Evolutionary conservation across 2,329 filamentous ascomycete species (phyloP).

Genomic region (Arthroderma sp.): DNA sequence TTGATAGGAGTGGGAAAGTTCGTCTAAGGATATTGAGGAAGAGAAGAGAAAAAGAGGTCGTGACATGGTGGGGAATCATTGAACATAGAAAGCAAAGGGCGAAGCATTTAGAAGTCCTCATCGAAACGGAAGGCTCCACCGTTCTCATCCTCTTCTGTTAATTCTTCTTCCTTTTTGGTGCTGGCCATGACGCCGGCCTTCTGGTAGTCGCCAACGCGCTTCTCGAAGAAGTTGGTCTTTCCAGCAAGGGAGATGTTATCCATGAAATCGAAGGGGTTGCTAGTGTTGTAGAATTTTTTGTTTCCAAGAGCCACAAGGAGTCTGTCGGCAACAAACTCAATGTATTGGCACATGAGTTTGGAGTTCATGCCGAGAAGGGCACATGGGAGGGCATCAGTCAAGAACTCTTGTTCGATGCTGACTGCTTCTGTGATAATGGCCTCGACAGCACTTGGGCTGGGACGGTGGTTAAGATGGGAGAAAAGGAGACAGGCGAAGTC

Average conservation of each 20-base stretch:
- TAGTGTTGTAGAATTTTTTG: constrained; percentile 79
- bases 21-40: constrained; percentile 14
- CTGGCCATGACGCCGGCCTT: constrained; percentile 98
- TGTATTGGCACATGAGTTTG: constrained; percentile 97
- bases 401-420: constrained; percentile 89
- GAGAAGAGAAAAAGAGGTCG: constrained; percentile 13
- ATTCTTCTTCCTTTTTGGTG: constrained; percentile 56
- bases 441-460: constrained; percentile 66
- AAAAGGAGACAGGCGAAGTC: constrained; percentile 97
- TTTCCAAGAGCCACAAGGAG: constrained; percentile 88
- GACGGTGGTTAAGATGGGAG: constrained; percentile 91
- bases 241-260: constrained; percentile 97
- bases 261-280: constrained; percentile 99
- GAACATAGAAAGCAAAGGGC: constrained; percentile 1
- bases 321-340: constrained; percentile 96
- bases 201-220: constrained; percentile 98
- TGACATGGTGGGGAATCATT: constrained; percentile 16
- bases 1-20: constrained; percentile 19
- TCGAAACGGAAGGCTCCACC: constrained; percentile 80
- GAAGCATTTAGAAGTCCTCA: constrained; percentile 72
- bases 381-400: constrained; percentile 87
- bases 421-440: constrained; percentile 93
- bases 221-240: constrained; percentile 99
- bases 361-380: constrained; percentile 96
- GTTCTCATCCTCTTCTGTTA: constrained; percentile 29